Base-by-base conservation (phyloP, 768 basidiomycete species). In the Rhodotorula toruloides region DNA sequence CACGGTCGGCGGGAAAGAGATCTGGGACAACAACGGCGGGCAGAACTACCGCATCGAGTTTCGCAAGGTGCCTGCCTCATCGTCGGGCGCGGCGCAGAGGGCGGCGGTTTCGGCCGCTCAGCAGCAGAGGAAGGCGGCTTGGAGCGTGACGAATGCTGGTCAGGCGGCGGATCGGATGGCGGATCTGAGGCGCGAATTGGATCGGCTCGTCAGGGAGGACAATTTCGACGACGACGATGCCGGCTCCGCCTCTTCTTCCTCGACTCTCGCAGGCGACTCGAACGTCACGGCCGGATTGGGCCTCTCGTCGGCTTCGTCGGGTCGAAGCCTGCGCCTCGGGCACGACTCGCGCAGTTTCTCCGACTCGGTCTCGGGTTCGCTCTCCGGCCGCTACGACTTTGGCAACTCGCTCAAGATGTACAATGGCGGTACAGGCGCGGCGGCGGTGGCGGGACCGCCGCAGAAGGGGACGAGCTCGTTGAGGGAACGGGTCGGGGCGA, bases 11-110 rank as follows among this genome's bases (percentile, higher is more conserved):
- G 88, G 88, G 0, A 78, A 80, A 70, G 92, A 97, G 77, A 83
- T 87, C 63, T 97, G 94, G 94, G 94, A 98, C 77, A 93, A 90
- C 79, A 94, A 96, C 75, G 76, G 73, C 32, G 86, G 87, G 3
- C 76, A 81, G 59, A 90, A 98, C 76, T 97, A 94, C 77, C 79
- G 84, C 53, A 83, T 89, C 60, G 83, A 81, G 61, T 93, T 97
- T 75, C 76, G 76, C 49, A 78, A 77, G 72, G 70, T 73, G 17
- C 55, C 66, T 7, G 54, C 60, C 29, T 52, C 67, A 31, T 4
- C 50, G 2, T 27, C 58, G 29, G 44, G 19, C 22, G n/a, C 48
- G 25, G 40, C 31, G 3, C 21, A 55, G 0, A 39, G 61, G 2
- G 37, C 43, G 8, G 61, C 59, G 3, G 48, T 54, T 11, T 34